Evolutionary conservation across 805 yeast species (phyloP).

Genomic region (Spathaspora boniae): DNA sequence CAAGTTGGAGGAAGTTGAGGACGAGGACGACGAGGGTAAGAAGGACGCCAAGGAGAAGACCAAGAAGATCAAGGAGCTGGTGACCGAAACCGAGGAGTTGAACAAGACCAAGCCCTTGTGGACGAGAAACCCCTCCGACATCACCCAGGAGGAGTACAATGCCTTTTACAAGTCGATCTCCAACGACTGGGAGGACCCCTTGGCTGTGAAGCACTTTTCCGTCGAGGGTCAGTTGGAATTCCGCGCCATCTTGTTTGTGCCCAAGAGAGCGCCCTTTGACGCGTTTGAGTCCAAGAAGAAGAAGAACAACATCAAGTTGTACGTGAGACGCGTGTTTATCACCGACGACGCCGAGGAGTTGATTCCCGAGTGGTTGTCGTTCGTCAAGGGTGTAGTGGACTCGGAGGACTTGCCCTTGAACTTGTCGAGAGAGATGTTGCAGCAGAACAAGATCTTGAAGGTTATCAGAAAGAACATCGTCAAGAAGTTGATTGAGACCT

Average conservation of each 20-base stretch:
- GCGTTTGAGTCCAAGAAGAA: conserved; percentile 98
- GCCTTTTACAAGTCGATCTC: conserved; percentile 99
- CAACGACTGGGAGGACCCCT: conserved; percentile 99
- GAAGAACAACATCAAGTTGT: conserved; percentile 97
- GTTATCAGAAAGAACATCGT: conserved; percentile 98
- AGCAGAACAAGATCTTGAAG: conserved; percentile 99
- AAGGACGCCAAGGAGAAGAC: conserved; percentile 70
- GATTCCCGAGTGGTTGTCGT: conserved; percentile 97
- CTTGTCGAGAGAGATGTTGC: conserved; percentile 99
- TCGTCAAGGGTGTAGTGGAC: conserved; percentile 99
- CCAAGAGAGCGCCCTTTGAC: conserved; percentile 99
- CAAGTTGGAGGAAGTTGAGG: conserved; percentile 75
- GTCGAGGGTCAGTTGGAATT: conserved; percentile 99
- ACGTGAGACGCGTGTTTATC: conserved; percentile 99
- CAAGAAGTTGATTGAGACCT: conserved; percentile 96
- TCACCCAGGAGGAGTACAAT: conserved; percentile 96
- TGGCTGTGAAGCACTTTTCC: conserved; percentile 98
- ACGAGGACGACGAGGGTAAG: conserved; percentile 67
- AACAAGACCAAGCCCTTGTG: conserved; percentile 99
- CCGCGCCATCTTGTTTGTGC: conserved; percentile 95
- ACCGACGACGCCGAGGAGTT: conserved; percentile 99
- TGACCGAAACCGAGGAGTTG: conserved; percentile 95
- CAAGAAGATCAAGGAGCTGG: conserved; percentile 88
- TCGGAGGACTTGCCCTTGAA: conserved; percentile 99
- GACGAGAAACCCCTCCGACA: conserved; percentile 98